Base-by-base conservation (phyloP, 2,329 filamentous ascomycete species). In the Botrytis fabae region DNA sequence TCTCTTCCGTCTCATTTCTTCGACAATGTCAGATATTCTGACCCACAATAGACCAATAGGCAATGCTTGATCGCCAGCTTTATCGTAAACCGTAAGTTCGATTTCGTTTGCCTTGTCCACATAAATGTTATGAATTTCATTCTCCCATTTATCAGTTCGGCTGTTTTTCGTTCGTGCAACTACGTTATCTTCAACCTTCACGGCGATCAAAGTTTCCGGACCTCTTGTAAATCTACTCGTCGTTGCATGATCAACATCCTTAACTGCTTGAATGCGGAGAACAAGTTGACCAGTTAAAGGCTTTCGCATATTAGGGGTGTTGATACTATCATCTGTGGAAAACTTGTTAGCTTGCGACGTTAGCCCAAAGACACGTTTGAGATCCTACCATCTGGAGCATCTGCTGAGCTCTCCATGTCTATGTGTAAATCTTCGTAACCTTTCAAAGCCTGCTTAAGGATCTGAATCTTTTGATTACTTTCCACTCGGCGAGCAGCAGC, bases 81-180 rank as follows among this genome's bases (percentile, higher is more conserved):
- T 98, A 82, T 99, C 96, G 82, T 99, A 99, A 18, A 99, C 95
- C 0, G 94, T 98, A 71, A 99, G 89, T 81, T 99, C 96, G 75
- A 99, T 94, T 83, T 99, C 96, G 82, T 99, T 99, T 70, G 96
- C 96, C 85, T 98, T 98, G 83, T 98, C 95, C 73, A 99, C 96
- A 76, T 96, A 93, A 75, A 99, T 91, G 73, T 91, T 94, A 82
- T 98, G 96, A 51, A 91, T 89, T 83, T 99, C 96, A 78, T 94
- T 93, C 60, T 94, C 91, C 95, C 95, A 99, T 79, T 90, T 90
- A 83, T 99, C 96, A 75, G 87, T 97, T 73, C 95, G 88, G 16
- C 95, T 94, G 1, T 92, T 88, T 81, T 90, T 93, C 38, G 96
- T 99, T 77, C 94, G 90, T 59, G 94, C 95, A 79, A 97, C 94